Base-by-base conservation (phyloP, 805 yeast genomes). In the Wickerhamomyces bisporus region DNA sequence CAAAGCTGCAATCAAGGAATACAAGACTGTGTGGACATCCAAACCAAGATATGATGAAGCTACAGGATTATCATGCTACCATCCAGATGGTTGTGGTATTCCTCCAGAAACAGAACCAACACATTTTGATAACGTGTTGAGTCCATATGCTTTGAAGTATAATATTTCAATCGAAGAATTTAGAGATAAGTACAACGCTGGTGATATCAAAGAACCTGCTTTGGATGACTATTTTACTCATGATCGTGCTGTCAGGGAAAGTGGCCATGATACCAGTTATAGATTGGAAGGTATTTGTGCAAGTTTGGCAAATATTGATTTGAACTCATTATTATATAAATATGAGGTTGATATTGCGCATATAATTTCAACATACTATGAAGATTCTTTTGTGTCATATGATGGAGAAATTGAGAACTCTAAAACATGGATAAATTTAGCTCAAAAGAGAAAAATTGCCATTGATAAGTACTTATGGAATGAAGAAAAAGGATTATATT, bases 31-130 rank as follows among this genome's bases (percentile, higher is more conserved):
- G 6, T 91, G 98, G 98, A 72, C 72, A 42, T 52, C 76, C 5
- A 50, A 57, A 25, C 97, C 97, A 20, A 71, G 98, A 44, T 62
- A 74, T 19, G 96, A 91, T 55, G 63, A 62, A 12, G 65, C 50
- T 11, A 77, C 96, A 0, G 95, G 95, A 0, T 66, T 91, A 33
- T 88, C 96, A 0, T 77, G 95, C 47, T 91, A 87, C 58, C 87
- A 85, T 52, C 97, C 98, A 0, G 82, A 76, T 38, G 97, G 97
- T 16, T 45, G 73, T 20, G 97, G 98, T n/a, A 77, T 91, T 30
- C 98, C 98, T 5, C 97, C 97, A 6, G 98, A 91, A 58, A 89
- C 97, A 1, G 98, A 91, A 59, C 69, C 88, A 0, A 78, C 86
- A 2, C 98, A 93, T 65, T 91, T 91, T 55, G 75, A 77, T 47